Conservation (phyloP, 2,329 filamentous ascomycete genomes). For the Nothophaeocryptopus gaeumannii region DNA sequence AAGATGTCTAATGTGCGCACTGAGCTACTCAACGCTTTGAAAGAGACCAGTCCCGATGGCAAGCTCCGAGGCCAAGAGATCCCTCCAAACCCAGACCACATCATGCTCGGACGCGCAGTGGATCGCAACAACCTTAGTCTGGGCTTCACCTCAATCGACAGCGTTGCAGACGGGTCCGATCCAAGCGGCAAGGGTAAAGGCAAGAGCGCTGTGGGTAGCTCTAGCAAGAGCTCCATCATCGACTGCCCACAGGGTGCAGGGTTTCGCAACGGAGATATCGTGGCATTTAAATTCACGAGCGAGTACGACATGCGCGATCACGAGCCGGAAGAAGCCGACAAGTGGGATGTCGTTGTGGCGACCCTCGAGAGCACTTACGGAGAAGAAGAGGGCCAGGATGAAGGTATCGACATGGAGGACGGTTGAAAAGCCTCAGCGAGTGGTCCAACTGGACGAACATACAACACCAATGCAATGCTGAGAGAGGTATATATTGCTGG, state of each 20-base stretch:
- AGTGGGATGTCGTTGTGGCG: conserved; percentile 36
- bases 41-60: conserved; percentile 38
- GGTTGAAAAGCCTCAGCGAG: conserved; percentile 16
- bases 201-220: conserved; percentile 30
- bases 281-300: conserved; percentile 36
- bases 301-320: conserved; percentile 22
- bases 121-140: conserved; percentile 40
- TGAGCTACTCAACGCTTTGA: conserved; percentile 42
- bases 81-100: conserved; percentile 38
- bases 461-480: too few species aligned
- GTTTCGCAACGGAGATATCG: conserved; percentile 33
- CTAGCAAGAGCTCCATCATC: conserved; percentile 29
- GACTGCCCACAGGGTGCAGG: conserved; percentile 39
- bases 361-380: conserved; percentile 34
- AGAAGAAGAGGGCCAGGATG: conserved; percentile 24
- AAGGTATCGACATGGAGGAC: conserved; percentile 24
- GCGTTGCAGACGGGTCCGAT: conserved; percentile 19
- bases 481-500: too few species aligned
- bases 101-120: conserved; percentile 42
- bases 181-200: conserved; percentile 39
- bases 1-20: conserved; percentile 41
- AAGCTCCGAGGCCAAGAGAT: conserved; percentile 37
- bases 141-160: conserved; percentile 41
- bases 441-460: too few species aligned
- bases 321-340: conserved; percentile 21